Evolutionary conservation across 2,329 filamentous ascomycete species (phyloP).

Genomic region (Ceratocystiopsis sp.): DNA sequence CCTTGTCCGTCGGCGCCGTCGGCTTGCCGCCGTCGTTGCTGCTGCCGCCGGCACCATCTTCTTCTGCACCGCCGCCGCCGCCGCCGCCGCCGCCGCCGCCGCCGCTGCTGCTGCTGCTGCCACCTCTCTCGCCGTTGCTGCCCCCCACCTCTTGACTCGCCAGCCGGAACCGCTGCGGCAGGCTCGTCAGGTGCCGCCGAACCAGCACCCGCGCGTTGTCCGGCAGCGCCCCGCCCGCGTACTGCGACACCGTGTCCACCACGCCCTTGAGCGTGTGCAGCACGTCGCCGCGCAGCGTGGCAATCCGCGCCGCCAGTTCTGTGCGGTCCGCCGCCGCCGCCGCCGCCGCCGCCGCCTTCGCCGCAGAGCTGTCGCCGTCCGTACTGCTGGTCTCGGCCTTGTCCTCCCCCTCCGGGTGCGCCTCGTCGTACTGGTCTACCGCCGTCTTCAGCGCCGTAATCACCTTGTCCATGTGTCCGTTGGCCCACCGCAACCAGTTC

Average conservation of each 20-base stretch:
- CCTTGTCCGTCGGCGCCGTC: slow-evolving; percentile 13
- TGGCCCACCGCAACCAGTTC: slow-evolving; percentile 63
- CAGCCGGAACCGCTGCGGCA: slow-evolving; percentile 62
- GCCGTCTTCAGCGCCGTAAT: slow-evolving; percentile 58
- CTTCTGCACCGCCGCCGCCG: too few species aligned
- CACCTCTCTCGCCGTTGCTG: not conserved
- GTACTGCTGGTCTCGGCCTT: not conserved
- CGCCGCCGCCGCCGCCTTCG: slow-evolving; percentile 1
- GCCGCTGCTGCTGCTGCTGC: not conserved
- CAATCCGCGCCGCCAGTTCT: slow-evolving; percentile 45
- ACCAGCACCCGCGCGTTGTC: slow-evolving; percentile 78
- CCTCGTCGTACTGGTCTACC: slow-evolving; percentile 62
- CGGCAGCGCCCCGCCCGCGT: slow-evolving; percentile 78
- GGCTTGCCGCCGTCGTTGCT: slow-evolving; percentile 2
- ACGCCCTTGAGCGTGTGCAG: slow-evolving; percentile 67
- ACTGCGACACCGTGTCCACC: slow-evolving; percentile 71
- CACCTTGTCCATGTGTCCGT: slow-evolving; percentile 60
- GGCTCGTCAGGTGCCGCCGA: slow-evolving; percentile 62
- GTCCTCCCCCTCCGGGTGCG: slow-evolving; percentile 9
- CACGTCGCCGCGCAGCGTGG: slow-evolving; percentile 50
- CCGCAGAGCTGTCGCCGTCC: not conserved
- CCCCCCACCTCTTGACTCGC: slow-evolving; percentile 31
- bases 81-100: too few species aligned
- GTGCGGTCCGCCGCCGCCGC: slow-evolving; percentile 19
- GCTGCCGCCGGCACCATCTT: not conserved